Evolutionary conservation across 2,329 filamentous ascomycete genomes (phyloP), one percentile per base, ranked within the genome.

Genomic region (Blumeria hordei): DNA sequence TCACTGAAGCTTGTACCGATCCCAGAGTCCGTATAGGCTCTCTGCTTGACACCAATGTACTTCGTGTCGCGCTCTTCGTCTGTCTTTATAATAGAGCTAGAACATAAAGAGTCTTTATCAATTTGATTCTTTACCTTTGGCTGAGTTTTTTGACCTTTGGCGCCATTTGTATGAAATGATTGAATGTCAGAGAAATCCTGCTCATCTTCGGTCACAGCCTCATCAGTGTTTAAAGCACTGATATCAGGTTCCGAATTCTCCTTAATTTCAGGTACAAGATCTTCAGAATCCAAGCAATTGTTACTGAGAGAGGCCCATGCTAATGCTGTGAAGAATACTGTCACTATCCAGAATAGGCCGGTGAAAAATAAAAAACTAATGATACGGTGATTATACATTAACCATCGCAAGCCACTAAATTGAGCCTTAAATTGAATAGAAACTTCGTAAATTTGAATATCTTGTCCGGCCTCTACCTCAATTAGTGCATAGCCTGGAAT

Each of bases 321-420:
- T 0, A 80, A 39, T 0, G 72, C 70, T 65, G 84, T 76, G 44
- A 81, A 82, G 0, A 78, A 59, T 62, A 93, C 73, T 64, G 90
- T 87, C 11, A 78, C 77, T 1, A 70, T 65, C 87, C 88, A 96
- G 67, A 95, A 95, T 0, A 77, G 61, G 0, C 71, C 67, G 0
- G 81, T 85, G 62, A 88, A 83, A 0, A 81, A 63, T 0, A 83
- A 54, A 57, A 87, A 88, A 5, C 80, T 80, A 1, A 78, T 66
- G 37, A 92, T 63, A 11, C 83, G 78, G 69, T 90, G 82, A 58
- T 86, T 80, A 63, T 92, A 92, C 85, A 98, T 94, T 55, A 88
- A 62, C 78, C 84, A 92, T 52, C 83, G 72, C 58, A 95, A 66
- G 0, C 90, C 90, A 10, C 75, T 74, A 59, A 95, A 79, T 54